These are phyloP conservation scores for Cytospora chrysosperma DNA, from an alignment of 2,329 filamentous ascomycete species.

Conservation along the genomic window DNA sequence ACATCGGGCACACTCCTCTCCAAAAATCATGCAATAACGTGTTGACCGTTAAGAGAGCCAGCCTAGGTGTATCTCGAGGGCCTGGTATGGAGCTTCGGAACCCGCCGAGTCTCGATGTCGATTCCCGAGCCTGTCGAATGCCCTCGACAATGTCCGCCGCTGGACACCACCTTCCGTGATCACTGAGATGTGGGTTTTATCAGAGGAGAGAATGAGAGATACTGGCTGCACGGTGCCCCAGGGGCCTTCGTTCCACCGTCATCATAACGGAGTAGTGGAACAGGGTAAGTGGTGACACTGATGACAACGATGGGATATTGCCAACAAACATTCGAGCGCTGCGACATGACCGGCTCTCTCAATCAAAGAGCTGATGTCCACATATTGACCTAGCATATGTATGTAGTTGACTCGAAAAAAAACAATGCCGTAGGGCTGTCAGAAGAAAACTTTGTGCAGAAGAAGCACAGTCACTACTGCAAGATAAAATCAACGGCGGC, in stretches of 20 bases:
- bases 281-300: not conserved
- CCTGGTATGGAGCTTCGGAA: slow-evolving; percentile 11
- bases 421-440: not conserved
- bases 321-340: not conserved
- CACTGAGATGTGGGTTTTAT: not conserved
- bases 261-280: not conserved
- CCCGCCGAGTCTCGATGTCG: not conserved
- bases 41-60: slow-evolving; percentile 5
- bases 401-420: not conserved
- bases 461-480: not conserved
- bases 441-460: not conserved
- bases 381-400: not conserved
- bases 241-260: not conserved
- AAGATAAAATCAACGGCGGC: not conserved
- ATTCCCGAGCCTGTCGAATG: not conserved
- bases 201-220: not conserved
- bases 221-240: not conserved
- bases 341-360: not conserved
- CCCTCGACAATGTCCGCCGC: not conserved
- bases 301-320: not conserved
- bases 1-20: slow-evolving; percentile 5
- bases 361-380: not conserved
- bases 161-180: not conserved
- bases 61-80: slow-evolving; percentile 1
- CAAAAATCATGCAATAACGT: slow-evolving; percentile 1